Evolutionary conservation across 108 stramenopile species (phyloP), one percentile per base, ranked within the genome.

Genomic region (Cyclotella cryptica): DNA sequence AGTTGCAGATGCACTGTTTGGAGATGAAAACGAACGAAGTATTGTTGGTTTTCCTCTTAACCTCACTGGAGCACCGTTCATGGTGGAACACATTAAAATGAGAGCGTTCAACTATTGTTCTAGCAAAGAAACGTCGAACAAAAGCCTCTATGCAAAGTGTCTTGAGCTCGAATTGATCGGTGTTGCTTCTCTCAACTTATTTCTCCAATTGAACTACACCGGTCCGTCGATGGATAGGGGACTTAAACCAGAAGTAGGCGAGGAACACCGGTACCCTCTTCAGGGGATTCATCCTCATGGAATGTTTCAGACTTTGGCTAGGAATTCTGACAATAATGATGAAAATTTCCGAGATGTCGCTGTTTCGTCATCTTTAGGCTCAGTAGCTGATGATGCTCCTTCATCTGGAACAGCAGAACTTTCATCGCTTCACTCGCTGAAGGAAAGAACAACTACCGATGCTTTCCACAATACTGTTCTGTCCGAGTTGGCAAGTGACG

Each of bases 121-220:
- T 29, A 60, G 66, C 21, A 43, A 84, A 28, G 40, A 66, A 13
- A 27, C 46, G 0, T 53, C 51, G 11, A 26, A 47, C 41, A 61
- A 66, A 43, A 52, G 46, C 49, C 41, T 55, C 28, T 64, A 60
- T 3, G 41, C 14, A 10, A 81, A 86, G 22, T 83, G 83, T 51
- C 65, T 89, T 6, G 87, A 90, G 61, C 75, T 87, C 35, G 91
- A 94, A 71, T 47, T 91, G 15, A 19, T 93, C 30, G 90, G 74
- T 10, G 69, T 92, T 71, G 92, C 94, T 7, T 87, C 94, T 49
- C 84, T 96, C 57, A 92, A 96, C 73, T 68, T 96, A 26, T 96
- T 92, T 74, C 72, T 92, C 44, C 95, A 96, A 71, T 67, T 89
- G 57, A 96, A 96, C 66, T 96, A 96, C 78, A 93, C 91, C 30